A percentile compares a stretch with the other conserved stretches of the same genome.
Conservation (phyloP, 2,329 filamentous ascomycete species). For the Arthrinium phaeospermum region DNA sequence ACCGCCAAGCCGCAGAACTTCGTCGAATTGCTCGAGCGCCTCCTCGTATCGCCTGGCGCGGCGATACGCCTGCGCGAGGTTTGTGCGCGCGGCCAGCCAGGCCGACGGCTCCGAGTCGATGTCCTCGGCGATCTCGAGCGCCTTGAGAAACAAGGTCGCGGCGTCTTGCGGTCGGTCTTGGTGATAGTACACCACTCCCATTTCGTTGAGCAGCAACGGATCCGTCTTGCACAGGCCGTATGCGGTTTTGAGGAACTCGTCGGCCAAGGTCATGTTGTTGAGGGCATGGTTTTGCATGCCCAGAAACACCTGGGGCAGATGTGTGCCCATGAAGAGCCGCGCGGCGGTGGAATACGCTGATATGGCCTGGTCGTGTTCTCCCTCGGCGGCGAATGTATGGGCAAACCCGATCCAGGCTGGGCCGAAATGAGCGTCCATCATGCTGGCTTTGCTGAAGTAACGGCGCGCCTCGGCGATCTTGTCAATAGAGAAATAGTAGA, state of each 20-base stretch:
- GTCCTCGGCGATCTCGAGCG: constrained; percentile 77
- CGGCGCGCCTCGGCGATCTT: constrained; percentile 92
- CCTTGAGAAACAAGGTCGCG: constrained; percentile 76
- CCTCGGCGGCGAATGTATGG: constrained; percentile 96
- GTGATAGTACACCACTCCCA: constrained; percentile 95
- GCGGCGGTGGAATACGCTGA: constrained; percentile 97
- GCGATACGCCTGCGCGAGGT: constrained; percentile 87
- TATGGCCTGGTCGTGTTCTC: constrained; percentile 97
- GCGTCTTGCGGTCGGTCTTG: constrained; percentile 80
- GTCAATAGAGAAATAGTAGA: constrained; percentile 89
- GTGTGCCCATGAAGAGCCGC: constrained; percentile 93
- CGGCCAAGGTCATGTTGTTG: constrained; percentile 91
- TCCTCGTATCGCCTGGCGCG: constrained; percentile 71
- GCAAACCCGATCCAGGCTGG: constrained; percentile 99
- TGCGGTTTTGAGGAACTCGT: constrained; percentile 92
- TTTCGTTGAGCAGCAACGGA: constrained; percentile 90
- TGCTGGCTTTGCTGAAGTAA: constrained; percentile 96
- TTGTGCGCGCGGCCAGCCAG: constrained; percentile 84
- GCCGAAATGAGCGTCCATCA: constrained; percentile 97
- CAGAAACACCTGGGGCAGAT: constrained; percentile 92
- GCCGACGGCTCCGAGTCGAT: constrained; percentile 83
- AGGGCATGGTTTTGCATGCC: constrained; percentile 98
- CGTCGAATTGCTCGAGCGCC: constrained; percentile 82
- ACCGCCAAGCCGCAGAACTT: constrained; percentile 81
- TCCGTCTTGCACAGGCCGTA: constrained; percentile 84